These are phyloP conservation scores for Cardiosporidium cionae DNA, from an alignment of 169 alveolate genomes.

Conservation along the genomic window DNA sequence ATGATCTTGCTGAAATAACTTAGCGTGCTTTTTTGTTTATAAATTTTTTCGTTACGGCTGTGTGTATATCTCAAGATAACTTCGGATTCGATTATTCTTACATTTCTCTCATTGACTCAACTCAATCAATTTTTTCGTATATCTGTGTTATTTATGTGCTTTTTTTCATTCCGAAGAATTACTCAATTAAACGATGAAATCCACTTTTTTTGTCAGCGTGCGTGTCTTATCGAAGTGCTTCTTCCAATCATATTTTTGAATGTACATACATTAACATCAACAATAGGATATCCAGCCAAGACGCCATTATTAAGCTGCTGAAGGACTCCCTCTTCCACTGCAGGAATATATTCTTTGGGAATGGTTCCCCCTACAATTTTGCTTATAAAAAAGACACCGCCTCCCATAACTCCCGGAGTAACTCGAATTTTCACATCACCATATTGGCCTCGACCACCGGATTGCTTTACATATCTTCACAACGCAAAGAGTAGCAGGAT, in stretches of 20 bases:
- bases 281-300: conserved; percentile 64
- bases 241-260: background rate
- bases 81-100: too few relatives aligned
- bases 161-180: background rate
- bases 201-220: too few relatives aligned
- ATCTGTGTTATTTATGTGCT: too few relatives aligned
- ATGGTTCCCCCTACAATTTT: conserved; percentile 70
- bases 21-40: too few relatives aligned
- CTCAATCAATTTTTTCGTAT: too few relatives aligned
- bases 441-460: conserved; percentile 80
- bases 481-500: too few relatives aligned
- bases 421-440: conserved; percentile 66
- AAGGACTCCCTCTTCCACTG: conserved; percentile 58
- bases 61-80: too few relatives aligned
- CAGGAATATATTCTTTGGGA: conserved; percentile 67
- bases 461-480: conserved; percentile 66
- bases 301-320: conserved; percentile 63
- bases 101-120: too few relatives aligned
- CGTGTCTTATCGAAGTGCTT: background rate
- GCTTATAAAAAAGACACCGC: conserved; percentile 57
- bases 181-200: too few relatives aligned
- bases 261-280: conserved; percentile 44
- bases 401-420: conserved; percentile 65
- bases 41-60: too few relatives aligned
- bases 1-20: too few relatives aligned